Base-by-base conservation (phyloP, 2,329 filamentous ascomycete genomes). In the Beauveria bassiana region DNA sequence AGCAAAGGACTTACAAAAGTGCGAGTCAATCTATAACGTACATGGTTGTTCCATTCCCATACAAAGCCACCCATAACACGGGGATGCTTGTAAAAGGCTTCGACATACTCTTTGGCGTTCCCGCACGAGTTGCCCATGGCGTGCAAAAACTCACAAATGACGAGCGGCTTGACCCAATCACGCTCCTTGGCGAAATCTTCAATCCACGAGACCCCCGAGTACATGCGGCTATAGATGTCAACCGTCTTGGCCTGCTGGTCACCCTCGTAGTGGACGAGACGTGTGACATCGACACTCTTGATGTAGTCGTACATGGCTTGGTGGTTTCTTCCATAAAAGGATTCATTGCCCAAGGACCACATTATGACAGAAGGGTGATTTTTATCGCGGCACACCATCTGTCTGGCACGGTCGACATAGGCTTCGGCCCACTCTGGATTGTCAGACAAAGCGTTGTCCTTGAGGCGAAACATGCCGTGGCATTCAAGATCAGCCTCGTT, bases 81-180 rank as follows among this genome's bases (percentile, higher is more conserved):
- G 0, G 70, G 69, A 34, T 76, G 78, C 49, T 79, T 78, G 67
- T 85, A 82, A 70, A 89, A 91, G 0, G 81, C 78, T 7, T 87
- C 81, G 14, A 88, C 75, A 64, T 91, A 90, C 63, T 90, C 87
- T 63, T 85, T 80, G 54, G 90, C 75, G 1, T 81, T 82, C 1
- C 88, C 87, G 0, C 86, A 87, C 0, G 86, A 87, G 62, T 90
- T 90, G 0, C 88, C 88, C 87, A 91, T 90, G 0, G 88, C 86
- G 65, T 84, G 81, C 0, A 75, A 74, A 62, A 77, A 84, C 62
- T 85, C 82, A 59, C 80, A 83, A 47, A 83, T 74, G 1, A 88
- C 75, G 0, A 88, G 74, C 0, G 85, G 85, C 69, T 87, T 82
- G 45, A 73, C 68, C 76, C 76, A 78, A n/a, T 75, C 70, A 20